Evolutionary conservation across 139 green algal species (phyloP), one percentile per base, ranked within the genome.

Genomic region (Gonium pectorale): DNA sequence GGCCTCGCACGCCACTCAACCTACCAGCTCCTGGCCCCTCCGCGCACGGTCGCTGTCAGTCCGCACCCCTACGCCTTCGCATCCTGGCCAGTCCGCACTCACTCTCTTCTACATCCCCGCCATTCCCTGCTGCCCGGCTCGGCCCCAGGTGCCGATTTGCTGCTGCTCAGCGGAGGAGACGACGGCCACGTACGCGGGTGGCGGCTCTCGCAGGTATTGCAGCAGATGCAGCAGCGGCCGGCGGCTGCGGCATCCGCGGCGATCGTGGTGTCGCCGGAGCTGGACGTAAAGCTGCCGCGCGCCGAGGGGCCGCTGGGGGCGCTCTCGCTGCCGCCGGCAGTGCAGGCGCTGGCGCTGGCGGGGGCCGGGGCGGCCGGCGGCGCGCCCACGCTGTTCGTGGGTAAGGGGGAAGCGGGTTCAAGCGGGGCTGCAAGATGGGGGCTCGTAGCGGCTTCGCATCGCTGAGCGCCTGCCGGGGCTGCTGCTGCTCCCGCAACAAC

Each of bases 141-240:
- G n/a, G n/a, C 17, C 3, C 22, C 59, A 59, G 43, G 60, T 22
- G 54, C 8, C 21, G 54, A 80, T 5, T 17, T 46, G 44, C 26
- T 87, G 26, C 37, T 87, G 9, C 29, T 87, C 35, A 87, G 68
- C 71, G 82, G 82, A 33, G 82, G 82, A 5, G 82, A 87, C 19
- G 82, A 87, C 72, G 82, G 82, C 60, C 46, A 66, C 59, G 69
- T 87, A 60, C 70, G 82, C 31, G 82, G 51, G 21, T 87, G 82
- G 82, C 59, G 71, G 44, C 56, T 87, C 5, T 49, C 41, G 15
- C 59, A 87, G 29, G 54, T 83, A 22, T 33, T 83, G 33, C 31
- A 2, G 40, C 31, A 46, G 15, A 5, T 66, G 81, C 31, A 75
- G n/a, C 5, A n/a, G 19, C 8, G 29, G 54, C 19, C 73, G 54